A percentile compares a stretch with the other conserved stretches of the same genome.
Evolutionary conservation across 495 filamentous ascomycete species (phyloP).

Genomic region (Thozetella sp.): DNA sequence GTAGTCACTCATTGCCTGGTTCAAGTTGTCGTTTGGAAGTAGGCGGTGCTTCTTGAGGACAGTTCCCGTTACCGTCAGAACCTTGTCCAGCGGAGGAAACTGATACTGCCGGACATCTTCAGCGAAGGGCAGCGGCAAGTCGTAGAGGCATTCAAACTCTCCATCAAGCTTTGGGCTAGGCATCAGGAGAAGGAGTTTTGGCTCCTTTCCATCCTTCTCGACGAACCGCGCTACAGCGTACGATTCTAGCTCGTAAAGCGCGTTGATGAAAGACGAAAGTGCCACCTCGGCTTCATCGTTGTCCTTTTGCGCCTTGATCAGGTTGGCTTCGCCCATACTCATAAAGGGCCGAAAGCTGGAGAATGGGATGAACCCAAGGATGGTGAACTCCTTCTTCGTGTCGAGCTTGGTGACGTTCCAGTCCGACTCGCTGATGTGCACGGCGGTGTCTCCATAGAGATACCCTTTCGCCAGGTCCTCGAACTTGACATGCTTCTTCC

Average conservation of each 20-base stretch:
- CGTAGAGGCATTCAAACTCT: constrained; percentile 86
- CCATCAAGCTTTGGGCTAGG: constrained; percentile 77
- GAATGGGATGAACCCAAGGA: constrained; percentile 82
- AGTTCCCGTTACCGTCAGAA: constrained; percentile 89
- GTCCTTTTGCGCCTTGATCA: constrained; percentile 71
- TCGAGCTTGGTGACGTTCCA: constrained; percentile 79
- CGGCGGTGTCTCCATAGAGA: constrained; percentile 89
- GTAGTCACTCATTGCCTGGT: constrained; percentile 82
- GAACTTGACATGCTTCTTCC: constrained; percentile 80
- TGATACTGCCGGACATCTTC: constrained; percentile 89
- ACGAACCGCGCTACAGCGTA: constrained; percentile 91
- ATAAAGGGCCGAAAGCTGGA: constrained; percentile 83
- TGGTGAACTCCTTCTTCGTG: constrained; percentile 70
- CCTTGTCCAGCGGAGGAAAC: constrained; percentile 88
- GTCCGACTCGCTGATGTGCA: constrained; percentile 85
- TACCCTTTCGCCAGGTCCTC: constrained; percentile 92
- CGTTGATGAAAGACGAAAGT: constrained; percentile 87
- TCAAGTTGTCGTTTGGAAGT: constrained; percentile 74
- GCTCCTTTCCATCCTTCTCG: constrained; percentile 74
- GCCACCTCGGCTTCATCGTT: constrained; percentile 80
- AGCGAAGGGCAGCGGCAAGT: constrained; percentile 90
- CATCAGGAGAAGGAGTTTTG: constrained; percentile 78
- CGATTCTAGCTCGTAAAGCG: constrained; percentile 80
- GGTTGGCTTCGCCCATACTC: constrained; percentile 74
- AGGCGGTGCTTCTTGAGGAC: constrained; percentile 81